Conservation (phyloP, 2,329 filamentous ascomycete genomes). For the Neoscytalidium dimidiatum region DNA sequence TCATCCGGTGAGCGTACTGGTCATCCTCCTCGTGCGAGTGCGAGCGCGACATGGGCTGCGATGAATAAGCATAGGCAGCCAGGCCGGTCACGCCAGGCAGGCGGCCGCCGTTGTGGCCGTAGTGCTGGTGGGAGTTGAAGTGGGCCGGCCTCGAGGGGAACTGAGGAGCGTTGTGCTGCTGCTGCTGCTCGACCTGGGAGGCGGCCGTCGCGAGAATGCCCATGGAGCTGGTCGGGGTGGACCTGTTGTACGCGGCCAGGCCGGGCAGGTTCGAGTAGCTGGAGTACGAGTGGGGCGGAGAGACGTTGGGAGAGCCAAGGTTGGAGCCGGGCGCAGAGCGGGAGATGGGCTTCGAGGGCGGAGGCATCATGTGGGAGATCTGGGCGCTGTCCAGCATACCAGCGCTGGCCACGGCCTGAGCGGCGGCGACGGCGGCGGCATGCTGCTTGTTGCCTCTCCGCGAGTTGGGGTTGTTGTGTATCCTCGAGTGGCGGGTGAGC, state of each 20-base stretch:
- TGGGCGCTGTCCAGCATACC: slow-evolving; percentile 54
- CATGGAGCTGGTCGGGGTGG: slow-evolving; percentile 49
- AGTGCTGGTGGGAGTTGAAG: slow-evolving; percentile 44
- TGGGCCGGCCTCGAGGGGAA: slow-evolving; percentile 34
- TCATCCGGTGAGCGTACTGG: slow-evolving; percentile 71
- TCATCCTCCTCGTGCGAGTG: slow-evolving; percentile 84
- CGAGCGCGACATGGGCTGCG: slow-evolving; percentile 85
- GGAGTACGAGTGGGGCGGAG: slow-evolving; percentile 84
- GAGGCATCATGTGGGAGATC: slow-evolving; percentile 68
- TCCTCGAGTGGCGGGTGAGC: slow-evolving; percentile 92
- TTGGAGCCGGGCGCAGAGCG: slow-evolving; percentile 87
- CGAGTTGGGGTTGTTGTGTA: slow-evolving; percentile 99
- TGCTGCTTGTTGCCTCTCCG: slow-evolving; percentile 85
- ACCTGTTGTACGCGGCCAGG: slow-evolving; percentile 55
- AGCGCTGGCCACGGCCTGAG: slow-evolving; percentile 51
- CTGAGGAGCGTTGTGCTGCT: slow-evolving; percentile 44
- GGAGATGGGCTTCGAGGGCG: slow-evolving; percentile 74
- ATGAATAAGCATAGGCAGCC: slow-evolving; percentile 60
- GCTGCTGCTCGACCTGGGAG: slow-evolving; percentile 66
- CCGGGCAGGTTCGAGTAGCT: slow-evolving; percentile 62
- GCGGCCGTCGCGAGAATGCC: slow-evolving; percentile 70
- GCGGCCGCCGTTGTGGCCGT: slow-evolving; percentile 57
- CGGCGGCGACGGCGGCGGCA: slow-evolving; percentile 59
- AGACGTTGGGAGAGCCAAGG: slow-evolving; percentile 90
- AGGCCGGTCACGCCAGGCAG: slow-evolving; percentile 52